Percentiles rank a stretch among this genome's conserved stretches.
These are phyloP conservation scores for Penicillium sp. DNA, from an alignment of 2,329 filamentous ascomycete genomes.

Conservation along the genomic window DNA sequence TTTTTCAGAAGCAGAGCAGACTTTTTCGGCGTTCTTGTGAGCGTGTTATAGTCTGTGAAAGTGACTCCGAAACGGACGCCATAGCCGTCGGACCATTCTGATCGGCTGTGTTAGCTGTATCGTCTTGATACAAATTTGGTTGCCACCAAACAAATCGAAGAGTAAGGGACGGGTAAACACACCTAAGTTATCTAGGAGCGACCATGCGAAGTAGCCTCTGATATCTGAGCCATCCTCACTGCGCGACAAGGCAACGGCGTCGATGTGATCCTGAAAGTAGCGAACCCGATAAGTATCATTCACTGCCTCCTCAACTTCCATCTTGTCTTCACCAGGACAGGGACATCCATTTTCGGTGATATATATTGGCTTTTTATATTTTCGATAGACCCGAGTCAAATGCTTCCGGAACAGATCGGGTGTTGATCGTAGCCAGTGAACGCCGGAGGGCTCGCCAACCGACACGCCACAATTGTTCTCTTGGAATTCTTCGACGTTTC, in stretches of 20 bases:
- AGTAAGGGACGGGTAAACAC: conserved; percentile 7
- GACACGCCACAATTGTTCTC: conserved; percentile 18
- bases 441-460: conserved; percentile 18
- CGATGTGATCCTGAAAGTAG: conserved; percentile 38
- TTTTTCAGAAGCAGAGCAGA: conserved; percentile 19
- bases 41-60: conserved; percentile 23
- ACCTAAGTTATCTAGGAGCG: conserved; percentile 31
- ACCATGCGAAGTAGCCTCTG: conserved; percentile 31
- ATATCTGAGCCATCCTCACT: conserved; percentile 20
- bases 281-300: conserved; percentile 33
- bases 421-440: conserved; percentile 11
- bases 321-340: conserved; percentile 29
- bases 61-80: conserved; percentile 24
- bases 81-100: conserved; percentile 27
- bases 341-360: conserved; percentile 30
- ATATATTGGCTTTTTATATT: conserved; percentile 21
- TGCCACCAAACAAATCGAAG: no score
- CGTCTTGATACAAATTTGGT: background rate
- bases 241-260: conserved; percentile 30
- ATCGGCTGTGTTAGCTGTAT: background rate
- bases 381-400: conserved; percentile 18
- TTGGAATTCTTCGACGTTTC: conserved; percentile 19
- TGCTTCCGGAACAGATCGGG: conserved; percentile 21
- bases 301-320: conserved; percentile 32
- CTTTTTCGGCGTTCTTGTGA: conserved; percentile 23